These are phyloP conservation scores for Sordariomycetes sp. DNA, from an alignment of 2,329 filamentous ascomycete genomes.

Conservation along the genomic window DNA sequence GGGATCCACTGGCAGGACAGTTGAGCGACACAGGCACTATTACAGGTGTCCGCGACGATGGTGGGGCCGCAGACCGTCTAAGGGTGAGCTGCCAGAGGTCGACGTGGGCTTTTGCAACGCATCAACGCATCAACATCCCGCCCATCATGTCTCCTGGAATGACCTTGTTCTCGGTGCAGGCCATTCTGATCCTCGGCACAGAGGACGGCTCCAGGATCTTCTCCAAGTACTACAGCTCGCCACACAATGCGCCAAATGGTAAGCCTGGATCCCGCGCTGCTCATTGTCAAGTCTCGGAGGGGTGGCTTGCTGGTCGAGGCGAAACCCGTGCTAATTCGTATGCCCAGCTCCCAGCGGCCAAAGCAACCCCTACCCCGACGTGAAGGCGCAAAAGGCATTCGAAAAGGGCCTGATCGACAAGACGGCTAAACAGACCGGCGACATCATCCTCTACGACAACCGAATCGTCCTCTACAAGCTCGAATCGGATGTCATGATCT, in stretches of 20 bases:
- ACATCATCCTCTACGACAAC: conserved; percentile 97
- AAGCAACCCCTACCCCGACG: conserved; percentile 70
- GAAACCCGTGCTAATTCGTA: conserved; percentile 15
- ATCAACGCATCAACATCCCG: conserved; percentile 2
- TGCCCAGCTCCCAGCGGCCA: conserved; percentile 39
- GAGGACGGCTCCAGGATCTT: conserved; percentile 90
- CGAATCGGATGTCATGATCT: conserved; percentile 94
- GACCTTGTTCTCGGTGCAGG: conserved; percentile 68
- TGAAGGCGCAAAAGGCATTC: conserved; percentile 92
- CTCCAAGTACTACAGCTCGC: conserved; percentile 79
- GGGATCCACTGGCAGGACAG: no score
- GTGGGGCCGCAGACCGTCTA: no score
- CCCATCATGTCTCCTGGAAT: conserved; percentile 61
- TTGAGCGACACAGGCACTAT: no score
- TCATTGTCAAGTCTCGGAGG: conserved; percentile 3
- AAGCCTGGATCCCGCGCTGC: conserved; percentile 15
- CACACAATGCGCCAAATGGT: conserved; percentile 36
- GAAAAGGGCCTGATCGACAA: conserved; percentile 95
- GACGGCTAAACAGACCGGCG: conserved; percentile 88
- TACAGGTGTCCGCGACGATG: no score
- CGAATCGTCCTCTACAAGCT: conserved; percentile 95
- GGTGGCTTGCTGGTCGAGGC: background rate
- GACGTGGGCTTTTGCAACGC: background rate
- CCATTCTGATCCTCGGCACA: conserved; percentile 68
- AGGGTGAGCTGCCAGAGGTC: no score